phyloP scores from a whole-genome alignment of 2,329 filamentous ascomycete genomes.

The Aureobasidium uvarum region DNA sequence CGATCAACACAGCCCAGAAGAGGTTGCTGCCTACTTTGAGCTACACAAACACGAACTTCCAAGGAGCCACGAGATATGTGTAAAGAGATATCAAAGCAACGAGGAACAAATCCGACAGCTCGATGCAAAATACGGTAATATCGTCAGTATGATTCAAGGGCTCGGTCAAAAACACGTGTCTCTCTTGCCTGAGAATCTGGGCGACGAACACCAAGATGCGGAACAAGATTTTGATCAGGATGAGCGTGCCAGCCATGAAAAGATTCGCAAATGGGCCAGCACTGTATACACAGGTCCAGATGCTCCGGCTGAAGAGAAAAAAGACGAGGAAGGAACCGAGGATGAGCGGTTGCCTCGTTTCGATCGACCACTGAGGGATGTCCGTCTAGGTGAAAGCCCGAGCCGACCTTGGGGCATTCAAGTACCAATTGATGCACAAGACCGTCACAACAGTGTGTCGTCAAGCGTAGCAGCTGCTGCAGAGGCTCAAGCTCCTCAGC shows the following conservation, averaged over 20 bases:
- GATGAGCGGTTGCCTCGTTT: constrained; percentile 71
- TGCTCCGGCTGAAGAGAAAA: constrained; percentile 46
- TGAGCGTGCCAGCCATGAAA: constrained; percentile 58
- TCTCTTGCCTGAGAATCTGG: constrained; percentile 65
- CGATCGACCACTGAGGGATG: constrained; percentile 79
- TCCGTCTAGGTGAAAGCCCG: constrained; percentile 90
- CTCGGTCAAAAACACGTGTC: constrained; percentile 83
- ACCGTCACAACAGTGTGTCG: constrained; percentile 42
- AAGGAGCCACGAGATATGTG: constrained; percentile 87
- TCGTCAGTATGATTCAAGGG: constrained; percentile 92
- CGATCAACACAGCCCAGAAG: constrained; percentile 88
- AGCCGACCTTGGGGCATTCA: constrained; percentile 91
- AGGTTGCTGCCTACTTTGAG: constrained; percentile 90
- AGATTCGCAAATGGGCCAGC: constrained; percentile 84
- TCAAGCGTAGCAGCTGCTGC: constrained; percentile 38
- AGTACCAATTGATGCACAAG: constrained; percentile 58
- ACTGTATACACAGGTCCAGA: constrained; percentile 53
- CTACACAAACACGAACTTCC: constrained; percentile 94
- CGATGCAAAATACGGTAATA: constrained; percentile 88
- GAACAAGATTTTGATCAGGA: constrained; percentile 39
- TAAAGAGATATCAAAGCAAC: constrained; percentile 84
- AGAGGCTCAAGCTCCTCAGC: not conserved
- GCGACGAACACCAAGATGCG: constrained; percentile 46
- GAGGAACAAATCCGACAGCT: constrained; percentile 81
- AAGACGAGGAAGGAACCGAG: constrained; percentile 59